Conservation (phyloP, 1,284 basidiomycete genomes). For the Rhodotorula mucilaginosa region DNA sequence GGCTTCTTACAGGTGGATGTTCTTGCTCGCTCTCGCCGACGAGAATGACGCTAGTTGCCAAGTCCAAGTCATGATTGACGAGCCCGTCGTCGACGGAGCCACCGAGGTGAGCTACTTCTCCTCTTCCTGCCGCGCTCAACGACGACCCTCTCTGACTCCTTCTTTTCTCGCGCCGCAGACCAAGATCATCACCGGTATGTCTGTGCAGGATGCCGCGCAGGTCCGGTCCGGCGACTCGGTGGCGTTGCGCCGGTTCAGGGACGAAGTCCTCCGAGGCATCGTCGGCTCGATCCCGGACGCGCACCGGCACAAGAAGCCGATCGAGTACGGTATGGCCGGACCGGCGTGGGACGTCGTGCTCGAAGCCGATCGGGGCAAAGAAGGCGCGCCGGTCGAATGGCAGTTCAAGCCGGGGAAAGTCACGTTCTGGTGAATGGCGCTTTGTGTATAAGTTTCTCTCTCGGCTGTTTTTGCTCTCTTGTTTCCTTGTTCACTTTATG, state of each 20-base stretch:
- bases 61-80: neutral
- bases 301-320: neutral
- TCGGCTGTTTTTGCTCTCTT: neutral
- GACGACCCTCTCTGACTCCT: neutral
- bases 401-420: neutral
- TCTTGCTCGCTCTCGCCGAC: neutral
- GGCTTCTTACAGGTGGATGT: constrained; percentile 6
- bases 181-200: neutral
- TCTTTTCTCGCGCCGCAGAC: neutral
- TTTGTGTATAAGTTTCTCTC: neutral
- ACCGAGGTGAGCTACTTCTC: neutral
- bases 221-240: constrained; percentile 7
- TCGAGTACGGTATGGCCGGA: neutral
- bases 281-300: neutral
- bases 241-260: neutral
- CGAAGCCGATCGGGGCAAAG: neutral
- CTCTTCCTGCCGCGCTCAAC: neutral
- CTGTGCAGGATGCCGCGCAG: neutral
- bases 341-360: constrained; percentile 14
- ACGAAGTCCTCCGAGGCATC: constrained; percentile 1
- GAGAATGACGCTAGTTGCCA: neutral
- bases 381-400: constrained; percentile 3
- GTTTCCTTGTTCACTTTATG: neutral
- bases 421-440: neutral
- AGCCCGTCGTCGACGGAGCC: neutral